Conservation (phyloP, 2,329 filamentous ascomycete genomes). For the Myrmaecium sp. region DNA sequence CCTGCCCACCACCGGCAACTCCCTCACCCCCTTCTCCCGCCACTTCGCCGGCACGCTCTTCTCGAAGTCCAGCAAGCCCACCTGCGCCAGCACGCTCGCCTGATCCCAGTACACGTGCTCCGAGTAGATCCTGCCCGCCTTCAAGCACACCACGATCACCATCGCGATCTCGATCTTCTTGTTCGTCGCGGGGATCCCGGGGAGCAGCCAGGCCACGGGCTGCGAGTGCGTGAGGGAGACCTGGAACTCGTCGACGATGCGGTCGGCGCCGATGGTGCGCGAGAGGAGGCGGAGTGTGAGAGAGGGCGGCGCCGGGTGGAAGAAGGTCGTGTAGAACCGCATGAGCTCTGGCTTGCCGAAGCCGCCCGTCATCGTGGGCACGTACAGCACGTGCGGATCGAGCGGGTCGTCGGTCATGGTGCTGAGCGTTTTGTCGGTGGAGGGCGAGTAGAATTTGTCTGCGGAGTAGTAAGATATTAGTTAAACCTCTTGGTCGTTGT, state of each 20-base stretch:
- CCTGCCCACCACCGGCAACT: constrained; percentile 28
- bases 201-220: constrained; percentile 41
- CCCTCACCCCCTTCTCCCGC: constrained; percentile 27
- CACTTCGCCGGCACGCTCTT: constrained; percentile 32
- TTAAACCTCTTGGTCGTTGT: constrained; percentile 1
- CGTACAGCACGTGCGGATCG: constrained; percentile 25
- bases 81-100: constrained; percentile 40
- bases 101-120: constrained; percentile 49
- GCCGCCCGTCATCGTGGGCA: constrained; percentile 29
- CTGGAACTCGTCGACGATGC: constrained; percentile 44
- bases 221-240: constrained; percentile 39
- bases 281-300: constrained; percentile 33
- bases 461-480: constrained; percentile 2
- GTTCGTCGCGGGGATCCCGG: constrained; percentile 38
- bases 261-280: constrained; percentile 39
- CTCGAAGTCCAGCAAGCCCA: constrained; percentile 38
- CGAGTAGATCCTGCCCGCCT: constrained; percentile 35
- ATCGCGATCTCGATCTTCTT: constrained; percentile 39
- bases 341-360: constrained; percentile 24
- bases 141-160: constrained; percentile 38
- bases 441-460: constrained; percentile 21
- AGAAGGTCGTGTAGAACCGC: constrained; percentile 40
- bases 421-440: constrained; percentile 20
- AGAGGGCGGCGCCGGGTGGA: constrained; percentile 32
- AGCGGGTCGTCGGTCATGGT: constrained; percentile 18